Base-by-base conservation (phyloP, 192 early-diverging fungal species). In the Powellomyces hirtus region DNA sequence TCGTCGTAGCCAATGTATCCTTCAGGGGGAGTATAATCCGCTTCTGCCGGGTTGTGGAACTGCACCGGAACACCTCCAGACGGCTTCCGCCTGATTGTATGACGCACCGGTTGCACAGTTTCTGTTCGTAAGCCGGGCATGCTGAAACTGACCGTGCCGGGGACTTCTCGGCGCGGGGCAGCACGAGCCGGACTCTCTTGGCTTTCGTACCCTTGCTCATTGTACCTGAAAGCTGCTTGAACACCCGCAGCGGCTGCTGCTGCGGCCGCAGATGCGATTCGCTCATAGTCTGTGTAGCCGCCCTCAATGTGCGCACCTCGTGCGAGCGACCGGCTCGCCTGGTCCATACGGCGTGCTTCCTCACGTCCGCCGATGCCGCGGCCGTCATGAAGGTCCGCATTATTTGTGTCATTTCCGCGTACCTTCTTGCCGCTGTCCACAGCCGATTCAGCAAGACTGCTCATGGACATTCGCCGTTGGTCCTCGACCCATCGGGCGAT, bases 241-340 rank as follows among this genome's bases (percentile, higher is more conserved):
- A 67, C 65, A 18, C 65, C 65, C 4, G 65, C 65, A n/a, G 65
- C 65, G 1, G 65, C 65, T 8, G 65, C 65, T 18, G 65, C 65
- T 5, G 65, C 65, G 20, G 65, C 65, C n/a, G 65, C 65, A 0
- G 65, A 67, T 30, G 65, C 65, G 33, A 67, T 67, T 4, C 65
- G 27, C 50, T 67, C 55, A 42, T 67, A 67, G 34, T 40, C 36
- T 22, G 46, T 24, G 46, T 65, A 18, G 8, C 33, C 22, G 7
- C 1, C n/a, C 27, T 26, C 36, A 29, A 7, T 18, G 24, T 65
- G 31, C 10, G 63, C 26, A n/a, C n/a, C n/a, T n/a, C n/a, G n/a
- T n/a, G n/a, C n/a, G n/a, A n/a, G n/a, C n/a, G n/a, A n/a, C 4
- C 46, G 63, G 49, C 8, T 31, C n/a, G n/a, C 16, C 7, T 18